Conservation (phyloP, 345 rosid species). For the sweet orange (Citrus sinensis) region DNA sequence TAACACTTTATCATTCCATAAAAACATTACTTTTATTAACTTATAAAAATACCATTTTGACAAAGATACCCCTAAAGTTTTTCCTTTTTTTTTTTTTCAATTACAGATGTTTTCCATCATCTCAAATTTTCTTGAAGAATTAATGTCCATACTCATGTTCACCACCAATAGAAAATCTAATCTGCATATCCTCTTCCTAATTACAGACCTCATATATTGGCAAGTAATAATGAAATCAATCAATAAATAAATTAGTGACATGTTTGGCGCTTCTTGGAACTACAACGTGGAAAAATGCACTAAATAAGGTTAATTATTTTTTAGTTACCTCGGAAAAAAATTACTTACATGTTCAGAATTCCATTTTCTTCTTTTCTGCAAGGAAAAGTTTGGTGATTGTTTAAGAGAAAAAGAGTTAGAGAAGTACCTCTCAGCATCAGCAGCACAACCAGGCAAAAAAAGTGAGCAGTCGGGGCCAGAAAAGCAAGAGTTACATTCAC, state of each 20-base stretch:
- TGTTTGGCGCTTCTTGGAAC: not conserved
- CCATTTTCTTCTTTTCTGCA: too few species aligned
- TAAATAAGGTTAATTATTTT: too few species aligned
- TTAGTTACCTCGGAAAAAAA: too few species aligned
- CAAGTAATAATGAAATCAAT: too few species aligned
- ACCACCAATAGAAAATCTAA: too few species aligned
- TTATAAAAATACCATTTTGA: too few species aligned
- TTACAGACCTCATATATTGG: not conserved
- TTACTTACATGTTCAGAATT: too few species aligned
- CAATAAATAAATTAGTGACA: not conserved
- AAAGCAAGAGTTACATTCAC: slow-evolving; percentile 68
- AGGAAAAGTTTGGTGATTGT: not conserved
- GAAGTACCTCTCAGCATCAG: slow-evolving; percentile 43
- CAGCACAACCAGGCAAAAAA: slow-evolving; percentile 38
- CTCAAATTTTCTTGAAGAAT: not conserved
- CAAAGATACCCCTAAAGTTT: not conserved
- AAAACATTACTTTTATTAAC: too few species aligned
- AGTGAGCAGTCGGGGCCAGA: slow-evolving; percentile 52
- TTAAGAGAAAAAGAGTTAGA: not conserved
- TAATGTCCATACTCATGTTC: not conserved
- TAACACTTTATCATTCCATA: too few species aligned
- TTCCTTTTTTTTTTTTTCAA: too few species aligned
- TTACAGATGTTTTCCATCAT: not conserved
- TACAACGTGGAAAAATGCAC: too few species aligned
- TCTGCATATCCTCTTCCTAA: not conserved